Conservation (phyloP, 371 early-diverging fungal genomes). For the Umbelopsis sp. region DNA sequence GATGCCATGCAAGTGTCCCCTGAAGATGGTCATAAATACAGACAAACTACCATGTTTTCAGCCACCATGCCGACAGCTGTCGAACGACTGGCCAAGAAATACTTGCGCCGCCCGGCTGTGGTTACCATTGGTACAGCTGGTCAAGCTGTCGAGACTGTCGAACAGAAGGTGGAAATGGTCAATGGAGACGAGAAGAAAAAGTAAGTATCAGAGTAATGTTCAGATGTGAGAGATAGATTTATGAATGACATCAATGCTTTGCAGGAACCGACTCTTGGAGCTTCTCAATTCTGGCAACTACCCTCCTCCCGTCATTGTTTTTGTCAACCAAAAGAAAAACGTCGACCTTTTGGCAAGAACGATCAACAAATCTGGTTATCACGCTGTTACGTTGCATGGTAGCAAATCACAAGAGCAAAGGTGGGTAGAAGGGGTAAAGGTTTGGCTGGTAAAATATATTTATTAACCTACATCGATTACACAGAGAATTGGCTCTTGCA, state of each 20-base stretch:
- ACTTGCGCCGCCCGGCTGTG: constrained; percentile 91
- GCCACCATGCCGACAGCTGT: constrained; percentile 99
- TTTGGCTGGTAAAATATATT: no score
- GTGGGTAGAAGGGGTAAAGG: constrained; percentile 23
- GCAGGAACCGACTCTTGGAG: constrained; percentile 75
- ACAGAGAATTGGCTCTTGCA: constrained; percentile 70
- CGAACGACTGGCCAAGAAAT: constrained; percentile 90
- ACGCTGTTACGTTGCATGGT: constrained; percentile 88
- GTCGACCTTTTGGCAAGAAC: constrained; percentile 77
- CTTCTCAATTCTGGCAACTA: constrained; percentile 69
- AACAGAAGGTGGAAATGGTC: constrained; percentile 94
- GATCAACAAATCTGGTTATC: constrained; percentile 70
- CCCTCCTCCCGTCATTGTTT: constrained; percentile 92
- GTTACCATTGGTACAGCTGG: constrained; percentile 98
- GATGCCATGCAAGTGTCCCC: constrained; percentile 38
- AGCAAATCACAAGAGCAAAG: constrained; percentile 97
- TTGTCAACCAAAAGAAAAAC: constrained; percentile 95
- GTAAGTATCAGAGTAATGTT: constrained; percentile 31
- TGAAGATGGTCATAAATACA: constrained; percentile 61
- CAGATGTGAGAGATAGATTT: not conserved
- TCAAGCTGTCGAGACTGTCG: constrained; percentile 93
- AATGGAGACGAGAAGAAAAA: constrained; percentile 85
- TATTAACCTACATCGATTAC: not conserved
- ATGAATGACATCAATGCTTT: not conserved
- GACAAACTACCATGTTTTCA: constrained; percentile 99